phyloP scores from a whole-genome alignment of 192 early-diverging fungal genomes.

The Coemansia sp. region DNA sequence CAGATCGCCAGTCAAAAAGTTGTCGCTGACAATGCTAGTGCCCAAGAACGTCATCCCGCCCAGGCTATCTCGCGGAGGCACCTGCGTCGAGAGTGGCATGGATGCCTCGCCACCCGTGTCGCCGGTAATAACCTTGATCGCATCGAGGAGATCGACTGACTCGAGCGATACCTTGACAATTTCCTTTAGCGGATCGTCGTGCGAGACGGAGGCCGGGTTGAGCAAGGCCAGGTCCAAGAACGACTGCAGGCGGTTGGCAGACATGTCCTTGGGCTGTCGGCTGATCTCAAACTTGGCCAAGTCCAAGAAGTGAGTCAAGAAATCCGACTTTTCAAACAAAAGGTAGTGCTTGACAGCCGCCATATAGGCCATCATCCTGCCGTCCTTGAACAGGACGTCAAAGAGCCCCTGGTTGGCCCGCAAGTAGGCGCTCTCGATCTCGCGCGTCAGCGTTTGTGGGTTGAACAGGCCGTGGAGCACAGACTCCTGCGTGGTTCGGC shows the following conservation, averaged over 20 bases:
- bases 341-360: slow-evolving; percentile 91
- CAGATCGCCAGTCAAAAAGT: slow-evolving; percentile 63
- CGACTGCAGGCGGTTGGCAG: slow-evolving; percentile 71
- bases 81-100: not conserved
- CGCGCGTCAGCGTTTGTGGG: slow-evolving; percentile 52
- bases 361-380: slow-evolving; percentile 73
- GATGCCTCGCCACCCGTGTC: slow-evolving; percentile 1
- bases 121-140: slow-evolving; percentile 22
- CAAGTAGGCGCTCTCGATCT: slow-evolving; percentile 83
- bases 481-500: not conserved
- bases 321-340: slow-evolving; percentile 91
- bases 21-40: slow-evolving; percentile 19
- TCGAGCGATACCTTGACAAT: slow-evolving; percentile 81
- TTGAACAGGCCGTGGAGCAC: slow-evolving; percentile 32
- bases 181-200: slow-evolving; percentile 82
- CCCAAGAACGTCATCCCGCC: slow-evolving; percentile 13
- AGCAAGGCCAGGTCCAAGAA: slow-evolving; percentile 86
- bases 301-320: slow-evolving; percentile 91
- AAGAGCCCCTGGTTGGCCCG: slow-evolving; percentile 86
- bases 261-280: slow-evolving; percentile 53
- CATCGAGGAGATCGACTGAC: slow-evolving; percentile 60
- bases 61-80: not conserved
- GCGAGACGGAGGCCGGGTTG: slow-evolving; percentile 78
- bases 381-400: slow-evolving; percentile 73
- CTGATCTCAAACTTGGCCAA: slow-evolving; percentile 64